Conservation (phyloP, 768 basidiomycete genomes). For the Suillus cothurnatus region DNA sequence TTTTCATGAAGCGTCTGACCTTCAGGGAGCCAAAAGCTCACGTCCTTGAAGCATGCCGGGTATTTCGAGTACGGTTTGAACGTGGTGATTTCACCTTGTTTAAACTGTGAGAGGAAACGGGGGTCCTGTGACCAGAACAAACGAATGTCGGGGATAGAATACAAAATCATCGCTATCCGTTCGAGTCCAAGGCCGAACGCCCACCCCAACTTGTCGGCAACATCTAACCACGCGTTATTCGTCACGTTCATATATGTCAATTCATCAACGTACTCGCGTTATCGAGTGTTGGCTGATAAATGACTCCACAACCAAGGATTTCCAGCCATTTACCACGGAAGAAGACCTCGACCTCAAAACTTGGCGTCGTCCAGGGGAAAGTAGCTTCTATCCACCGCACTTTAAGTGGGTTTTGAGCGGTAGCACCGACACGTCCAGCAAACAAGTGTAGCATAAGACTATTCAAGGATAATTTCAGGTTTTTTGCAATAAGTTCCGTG, state of each 20-base stretch:
- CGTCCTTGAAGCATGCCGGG: constrained; percentile 91
- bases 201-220: constrained; percentile 89
- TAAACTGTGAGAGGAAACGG: constrained; percentile 88
- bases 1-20: constrained; percentile 78
- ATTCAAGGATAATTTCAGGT: constrained; percentile 90
- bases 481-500: constrained; percentile 74
- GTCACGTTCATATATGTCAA: constrained; percentile 14
- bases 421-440: constrained; percentile 54
- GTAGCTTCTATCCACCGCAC: constrained; percentile 98
- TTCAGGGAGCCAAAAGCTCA: constrained; percentile 88
- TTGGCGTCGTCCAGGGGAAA: constrained; percentile 97
- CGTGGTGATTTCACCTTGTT: constrained; percentile 68
- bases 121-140: constrained; percentile 94
- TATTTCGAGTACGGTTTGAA: constrained; percentile 95
- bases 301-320: constrained; percentile 91
- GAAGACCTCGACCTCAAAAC: constrained; percentile 97
- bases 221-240: constrained; percentile 44
- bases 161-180: constrained; percentile 97
- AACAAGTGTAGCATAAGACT: constrained; percentile 83
- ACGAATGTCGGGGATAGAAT: constrained; percentile 95
- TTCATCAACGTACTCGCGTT: constrained; percentile 67
- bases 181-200: constrained; percentile 98
- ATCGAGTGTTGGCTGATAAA: constrained; percentile 86
- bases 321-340: constrained; percentile 97
- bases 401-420: constrained; percentile 68